Conservation (phyloP, 73 alveolate genomes). For the Blepharisma japonicum region DNA sequence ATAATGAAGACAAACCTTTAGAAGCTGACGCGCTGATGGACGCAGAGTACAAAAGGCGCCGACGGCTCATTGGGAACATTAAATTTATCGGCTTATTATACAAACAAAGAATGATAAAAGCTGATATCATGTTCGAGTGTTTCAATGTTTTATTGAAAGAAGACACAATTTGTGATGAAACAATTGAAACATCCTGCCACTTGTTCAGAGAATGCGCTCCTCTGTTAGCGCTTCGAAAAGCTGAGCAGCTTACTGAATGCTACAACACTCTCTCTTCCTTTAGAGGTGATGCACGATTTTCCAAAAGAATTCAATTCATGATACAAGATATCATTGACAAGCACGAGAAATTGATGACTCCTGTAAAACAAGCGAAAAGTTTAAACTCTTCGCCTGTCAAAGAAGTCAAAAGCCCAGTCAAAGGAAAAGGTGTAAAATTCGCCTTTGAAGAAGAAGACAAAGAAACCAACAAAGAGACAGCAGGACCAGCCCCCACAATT, state of each 20-base stretch:
- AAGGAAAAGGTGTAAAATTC: too few relatives aligned
- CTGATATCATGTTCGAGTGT: conserved; percentile 21
- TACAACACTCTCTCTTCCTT: not conserved
- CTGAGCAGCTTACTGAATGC: not conserved
- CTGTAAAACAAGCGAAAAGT: not conserved
- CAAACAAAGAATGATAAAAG: conserved; percentile 3
- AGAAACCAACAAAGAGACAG: too few relatives aligned
- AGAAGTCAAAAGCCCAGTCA: too few relatives aligned
- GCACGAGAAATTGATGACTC: not conserved
- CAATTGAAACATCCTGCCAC: conserved; percentile 1
- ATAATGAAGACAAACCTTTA: conserved; percentile 16
- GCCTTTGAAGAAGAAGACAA: too few relatives aligned
- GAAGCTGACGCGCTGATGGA: conserved; percentile 17
- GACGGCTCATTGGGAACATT: conserved; percentile 20
- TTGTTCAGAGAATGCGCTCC: conserved; percentile 6
- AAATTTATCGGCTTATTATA: conserved; percentile 3
- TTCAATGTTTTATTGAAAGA: not conserved
- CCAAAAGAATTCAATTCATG: conserved; percentile 14
- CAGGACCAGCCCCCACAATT: too few relatives aligned
- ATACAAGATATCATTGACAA: conserved; percentile 22
- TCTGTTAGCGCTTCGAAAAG: not conserved
- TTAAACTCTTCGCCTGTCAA: too few relatives aligned
- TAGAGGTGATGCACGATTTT: not conserved
- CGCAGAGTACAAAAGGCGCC: conserved; percentile 14
- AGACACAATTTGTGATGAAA: not conserved